Evolutionary conservation across 495 filamentous ascomycete species (phyloP), one percentile per base, ranked within the genome.

Genomic region (Aspergillus bertholletiae): DNA sequence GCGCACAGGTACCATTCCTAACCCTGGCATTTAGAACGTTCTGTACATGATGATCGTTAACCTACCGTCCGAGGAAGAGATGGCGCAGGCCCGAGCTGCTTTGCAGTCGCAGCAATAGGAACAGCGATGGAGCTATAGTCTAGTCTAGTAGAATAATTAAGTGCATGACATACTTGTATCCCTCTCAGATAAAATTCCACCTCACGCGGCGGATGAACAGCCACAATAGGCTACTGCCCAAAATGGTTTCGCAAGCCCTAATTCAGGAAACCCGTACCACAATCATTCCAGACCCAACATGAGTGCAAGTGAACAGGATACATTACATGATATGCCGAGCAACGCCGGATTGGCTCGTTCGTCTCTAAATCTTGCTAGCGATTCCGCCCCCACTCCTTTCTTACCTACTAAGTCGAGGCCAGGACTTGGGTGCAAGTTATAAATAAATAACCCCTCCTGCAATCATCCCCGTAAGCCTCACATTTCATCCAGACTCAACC

Each of bases 11-110:
- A 9, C 54, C 53, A 24, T 34, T 62, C 9, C 40, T 64, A 40
- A 55, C 57, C 22, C 13, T 7, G 11, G 32, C 3, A 15, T 40
- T 23, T 37, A 80, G 71, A 66, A 75, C 65, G 74, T 81, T 1
- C 46, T 80, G 20, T 82, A 81, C 62, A 53, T 81, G 41, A 74
- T 78, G 63, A 70, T 81, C 56, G 75, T 80, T 12, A 79, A 81
- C 57, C 64, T 80, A 60, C 80, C 80, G 7, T 66, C 70, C 2
- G 67, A 75, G 15, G 73, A 72, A 23, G 74, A 81, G 54, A 61
- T 80, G 58, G 59, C 52, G 17, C 55, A 57, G 22, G 69, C 67
- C 1, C 48, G 59, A 7, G 59, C 37, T 11, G 37, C 37, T 17
- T n/a, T 40, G 17, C 18, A 15, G 55, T 40, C 18, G 9, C 13